phyloP scores from a whole-genome alignment of 805 yeast species.

The Candida odintsovae region DNA sequence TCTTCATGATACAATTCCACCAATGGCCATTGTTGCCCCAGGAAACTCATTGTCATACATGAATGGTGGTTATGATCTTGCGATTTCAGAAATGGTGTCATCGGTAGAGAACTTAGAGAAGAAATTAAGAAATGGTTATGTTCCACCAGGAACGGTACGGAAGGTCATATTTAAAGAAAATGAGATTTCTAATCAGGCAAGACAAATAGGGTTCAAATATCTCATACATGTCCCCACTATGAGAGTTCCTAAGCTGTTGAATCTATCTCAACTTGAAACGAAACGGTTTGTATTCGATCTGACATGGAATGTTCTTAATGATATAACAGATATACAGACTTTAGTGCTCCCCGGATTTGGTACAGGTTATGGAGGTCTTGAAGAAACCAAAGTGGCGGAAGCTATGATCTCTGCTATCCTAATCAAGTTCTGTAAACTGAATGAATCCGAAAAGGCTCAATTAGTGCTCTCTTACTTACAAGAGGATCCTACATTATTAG shows the following conservation, averaged over 20 bases:
- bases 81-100: neutral
- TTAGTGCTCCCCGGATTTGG: neutral
- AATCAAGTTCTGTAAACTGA: neutral
- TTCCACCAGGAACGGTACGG: neutral
- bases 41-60: neutral
- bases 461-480: neutral
- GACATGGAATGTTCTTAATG: neutral
- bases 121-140: neutral
- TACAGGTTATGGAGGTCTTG: neutral
- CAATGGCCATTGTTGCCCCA: neutral
- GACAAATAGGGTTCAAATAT: neutral
- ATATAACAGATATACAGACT: neutral
- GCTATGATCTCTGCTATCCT: neutral
- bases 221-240: neutral
- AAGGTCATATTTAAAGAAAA: neutral
- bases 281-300: neutral
- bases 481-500: neutral
- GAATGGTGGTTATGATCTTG: neutral
- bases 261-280: neutral
- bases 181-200: neutral
- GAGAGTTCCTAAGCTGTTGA: neutral
- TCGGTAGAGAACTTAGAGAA: too few species aligned
- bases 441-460: neutral
- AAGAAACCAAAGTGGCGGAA: neutral
- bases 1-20: neutral